phyloP scores from a whole-genome alignment of 1,284 basidiomycete genomes.

The Apiotrichum akiyoshidainum region DNA sequence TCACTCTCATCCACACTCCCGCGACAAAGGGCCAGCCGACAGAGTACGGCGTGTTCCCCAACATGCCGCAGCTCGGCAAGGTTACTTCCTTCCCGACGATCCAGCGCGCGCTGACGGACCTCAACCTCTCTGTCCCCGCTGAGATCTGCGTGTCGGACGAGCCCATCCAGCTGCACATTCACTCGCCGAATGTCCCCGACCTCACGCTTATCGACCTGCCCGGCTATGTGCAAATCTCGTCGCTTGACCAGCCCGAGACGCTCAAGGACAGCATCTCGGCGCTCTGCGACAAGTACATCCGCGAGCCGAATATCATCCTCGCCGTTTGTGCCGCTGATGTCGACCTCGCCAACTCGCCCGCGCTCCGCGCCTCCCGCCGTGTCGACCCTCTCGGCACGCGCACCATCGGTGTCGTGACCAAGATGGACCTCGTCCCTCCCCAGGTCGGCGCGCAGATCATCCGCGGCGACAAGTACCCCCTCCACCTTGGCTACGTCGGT shows the following conservation, averaged over 20 bases:
- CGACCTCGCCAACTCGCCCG: slow-evolving; percentile 96
- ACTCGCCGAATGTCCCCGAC: slow-evolving; percentile 93
- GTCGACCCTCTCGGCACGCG: slow-evolving; percentile 92
- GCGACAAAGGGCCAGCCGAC: slow-evolving; percentile 57
- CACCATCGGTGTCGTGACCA: slow-evolving; percentile 96
- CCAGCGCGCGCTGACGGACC: slow-evolving; percentile 87
- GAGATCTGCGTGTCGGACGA: slow-evolving; percentile 88
- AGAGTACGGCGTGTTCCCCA: slow-evolving; percentile 94
- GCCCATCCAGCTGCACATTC: slow-evolving; percentile 93
- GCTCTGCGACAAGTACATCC: slow-evolving; percentile 94
- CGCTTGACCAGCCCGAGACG: slow-evolving; percentile 91
- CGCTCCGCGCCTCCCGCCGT: slow-evolving; percentile 83
- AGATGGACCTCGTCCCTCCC: slow-evolving; percentile 94
- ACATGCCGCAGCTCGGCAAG: slow-evolving; percentile 64
- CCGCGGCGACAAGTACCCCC: slow-evolving; percentile 88
- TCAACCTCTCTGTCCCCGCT: slow-evolving; percentile 88
- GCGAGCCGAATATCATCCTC: slow-evolving; percentile 95
- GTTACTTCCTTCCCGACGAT: slow-evolving; percentile 86
- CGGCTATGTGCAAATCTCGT: slow-evolving; percentile 93
- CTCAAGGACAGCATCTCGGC: slow-evolving; percentile 87
- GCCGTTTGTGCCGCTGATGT: slow-evolving; percentile 98
- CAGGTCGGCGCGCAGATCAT: slow-evolving; percentile 79
- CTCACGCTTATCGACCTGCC: slow-evolving; percentile 95
- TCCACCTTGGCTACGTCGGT: slow-evolving; percentile 94
- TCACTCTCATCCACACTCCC: slow-evolving; percentile 92